Conservation (phyloP, 2,329 filamentous ascomycete species). For the Neonectria sp. region DNA sequence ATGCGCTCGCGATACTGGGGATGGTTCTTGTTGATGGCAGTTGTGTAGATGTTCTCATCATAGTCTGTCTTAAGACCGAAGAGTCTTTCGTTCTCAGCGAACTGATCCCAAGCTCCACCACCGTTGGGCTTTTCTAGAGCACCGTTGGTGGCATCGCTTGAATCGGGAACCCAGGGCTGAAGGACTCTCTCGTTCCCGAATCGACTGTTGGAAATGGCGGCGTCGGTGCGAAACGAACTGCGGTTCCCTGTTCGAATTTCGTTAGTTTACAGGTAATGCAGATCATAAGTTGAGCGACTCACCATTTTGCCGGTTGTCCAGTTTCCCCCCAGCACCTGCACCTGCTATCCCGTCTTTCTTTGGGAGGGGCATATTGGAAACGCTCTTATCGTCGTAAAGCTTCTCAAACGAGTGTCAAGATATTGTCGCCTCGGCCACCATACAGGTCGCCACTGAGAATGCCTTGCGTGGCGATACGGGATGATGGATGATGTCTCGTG, state of each 20-base stretch:
- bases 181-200: constrained; percentile 80
- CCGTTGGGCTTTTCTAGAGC: constrained; percentile 76
- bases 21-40: constrained; percentile 86
- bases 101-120: constrained; percentile 86
- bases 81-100: constrained; percentile 87
- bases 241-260: constrained; percentile 70
- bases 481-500: constrained; percentile 31
- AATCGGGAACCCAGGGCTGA: constrained; percentile 85
- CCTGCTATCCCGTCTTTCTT: constrained; percentile 57
- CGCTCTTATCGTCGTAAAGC: constrained; percentile 39
- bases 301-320: constrained; percentile 56
- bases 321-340: constrained; percentile 49
- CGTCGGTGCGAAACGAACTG: constrained; percentile 85
- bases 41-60: constrained; percentile 96
- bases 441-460: constrained; percentile 40
- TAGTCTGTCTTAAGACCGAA: constrained; percentile 94
- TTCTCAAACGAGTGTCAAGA: constrained; percentile 44
- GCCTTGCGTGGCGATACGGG: constrained; percentile 36
- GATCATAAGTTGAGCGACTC: constrained; percentile 29
- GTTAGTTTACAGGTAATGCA: constrained; percentile 27
- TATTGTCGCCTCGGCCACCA: constrained; percentile 43
- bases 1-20: constrained; percentile 85
- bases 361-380: constrained; percentile 54
- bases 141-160: constrained; percentile 73
- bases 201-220: constrained; percentile 85